Evolutionary conservation across 2,329 filamentous ascomycete species (phyloP).

Genomic region (Plectosphaerella cucumerina): DNA sequence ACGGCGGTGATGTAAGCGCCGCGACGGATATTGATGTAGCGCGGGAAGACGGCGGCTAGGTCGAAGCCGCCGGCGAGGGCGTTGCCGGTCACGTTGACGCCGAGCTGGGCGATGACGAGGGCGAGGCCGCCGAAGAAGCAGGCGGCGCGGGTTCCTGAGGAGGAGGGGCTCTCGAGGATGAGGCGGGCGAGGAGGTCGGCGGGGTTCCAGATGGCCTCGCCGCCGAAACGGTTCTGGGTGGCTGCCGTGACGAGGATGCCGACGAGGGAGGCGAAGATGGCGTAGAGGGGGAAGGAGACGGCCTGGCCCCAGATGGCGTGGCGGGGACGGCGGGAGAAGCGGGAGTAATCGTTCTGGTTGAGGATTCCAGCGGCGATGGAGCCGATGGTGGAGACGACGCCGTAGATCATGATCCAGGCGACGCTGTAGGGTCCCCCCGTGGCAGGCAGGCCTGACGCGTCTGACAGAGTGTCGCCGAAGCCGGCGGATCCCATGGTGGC

Average conservation of each 20-base stretch:
- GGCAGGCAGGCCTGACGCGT: slow-evolving; percentile 15
- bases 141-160: slow-evolving; percentile 28
- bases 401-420: slow-evolving; percentile 31
- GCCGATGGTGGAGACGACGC: slow-evolving; percentile 30
- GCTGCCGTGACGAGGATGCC: slow-evolving; percentile 36
- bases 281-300: slow-evolving; percentile 29
- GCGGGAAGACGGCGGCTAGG: slow-evolving; percentile 30
- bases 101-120: slow-evolving; percentile 29
- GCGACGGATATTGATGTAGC: slow-evolving; percentile 31
- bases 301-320: slow-evolving; percentile 30
- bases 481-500: slow-evolving; percentile 35
- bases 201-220: slow-evolving; percentile 32
- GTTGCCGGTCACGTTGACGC: slow-evolving; percentile 31
- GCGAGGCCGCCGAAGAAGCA: slow-evolving; percentile 33
- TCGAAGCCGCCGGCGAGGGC: slow-evolving; percentile 33
- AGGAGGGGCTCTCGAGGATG: slow-evolving; percentile 19
- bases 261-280: slow-evolving; percentile 28
- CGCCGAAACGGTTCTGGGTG: slow-evolving; percentile 29
- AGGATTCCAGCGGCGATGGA: slow-evolving; percentile 33
- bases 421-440: slow-evolving; percentile 24
- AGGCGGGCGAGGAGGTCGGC: slow-evolving; percentile 27
- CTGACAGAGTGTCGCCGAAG: slow-evolving; percentile 28
- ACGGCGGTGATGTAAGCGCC: slow-evolving; percentile 31
- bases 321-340: slow-evolving; percentile 23
- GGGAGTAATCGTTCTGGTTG: slow-evolving; percentile 34